Base-by-base conservation (phyloP, 129 eudicot genomes). In the Dittrichia graveolens region DNA sequence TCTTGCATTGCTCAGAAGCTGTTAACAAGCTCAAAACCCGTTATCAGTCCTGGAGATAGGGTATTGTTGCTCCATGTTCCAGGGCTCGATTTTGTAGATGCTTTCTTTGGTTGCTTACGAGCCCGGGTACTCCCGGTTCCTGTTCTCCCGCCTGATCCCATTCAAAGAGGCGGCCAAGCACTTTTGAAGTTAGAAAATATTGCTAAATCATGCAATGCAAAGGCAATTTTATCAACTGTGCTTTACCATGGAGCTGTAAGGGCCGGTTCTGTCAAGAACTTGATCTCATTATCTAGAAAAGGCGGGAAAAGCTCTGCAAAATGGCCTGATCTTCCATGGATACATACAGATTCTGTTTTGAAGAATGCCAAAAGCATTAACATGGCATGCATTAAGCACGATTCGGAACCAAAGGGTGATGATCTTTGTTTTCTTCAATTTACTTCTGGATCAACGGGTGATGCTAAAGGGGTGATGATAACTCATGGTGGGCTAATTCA, bases 371-470 rank as follows among this genome's bases (percentile, higher is more conserved):
- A 77, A 65, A 57, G 55, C 62, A 11, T 58, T 43, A 12, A 54
- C 74, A 48, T 59, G n/a, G 69, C 43, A 61, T 46, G 76, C 56
- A 6, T 18, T 15, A 67, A 61, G 42, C 54, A 31, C 4, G 45
- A 43, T 16, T 71, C 78, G 52, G 84, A 82, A 46, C 93, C 96
- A 7, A 68, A 31, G 5, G 75, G 69, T 11, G 73, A 63, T 6
- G 91, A 91, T 42, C 68, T 91, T 9, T 91, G 97, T 48, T 91
- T 91, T 80, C 91, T 91, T 42, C 97, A 91, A 44, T 91, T 91
- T 72, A 91, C 97, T 5, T 91, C 97, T n/a, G 97, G 97, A 39
- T 91, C 97, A 8, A 91, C 97, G 3, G 97, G 97, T 40, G 95
- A 91, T 82, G 95, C 97, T 64, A 91, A 91, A 82, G 97, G 97